Percentiles rank a stretch among this genome's conserved stretches.
These are phyloP conservation scores for Phytophthora multivora DNA, from an alignment of 352 stramenopile species.

Conservation along the genomic window DNA sequence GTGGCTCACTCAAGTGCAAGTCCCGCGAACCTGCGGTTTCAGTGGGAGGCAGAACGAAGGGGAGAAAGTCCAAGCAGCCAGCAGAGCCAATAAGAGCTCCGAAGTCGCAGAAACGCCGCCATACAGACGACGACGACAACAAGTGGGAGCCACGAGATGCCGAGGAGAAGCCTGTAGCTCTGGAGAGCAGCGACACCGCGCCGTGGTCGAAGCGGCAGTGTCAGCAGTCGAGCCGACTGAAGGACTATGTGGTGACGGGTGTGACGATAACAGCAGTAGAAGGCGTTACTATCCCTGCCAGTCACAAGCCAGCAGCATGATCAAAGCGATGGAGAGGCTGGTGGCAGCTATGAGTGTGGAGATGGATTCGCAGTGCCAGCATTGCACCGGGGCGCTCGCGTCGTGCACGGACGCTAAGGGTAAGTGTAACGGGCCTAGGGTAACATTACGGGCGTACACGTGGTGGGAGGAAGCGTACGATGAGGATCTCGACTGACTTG, in stretches of 20 bases:
- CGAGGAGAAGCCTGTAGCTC: not conserved
- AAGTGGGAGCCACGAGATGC: not conserved
- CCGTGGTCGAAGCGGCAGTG: too few relatives aligned
- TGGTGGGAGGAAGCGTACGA: too few relatives aligned
- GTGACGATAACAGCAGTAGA: not conserved
- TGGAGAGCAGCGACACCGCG: too few relatives aligned
- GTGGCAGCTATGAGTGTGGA: slow-evolving; percentile 4
- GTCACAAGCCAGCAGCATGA: slow-evolving; percentile 6
- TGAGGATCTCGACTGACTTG: too few relatives aligned
- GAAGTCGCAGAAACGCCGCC: not conserved
- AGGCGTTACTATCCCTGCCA: slow-evolving; percentile 3
- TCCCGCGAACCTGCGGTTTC: too few relatives aligned
- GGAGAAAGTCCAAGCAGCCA: not conserved
- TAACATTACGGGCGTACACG: too few relatives aligned
- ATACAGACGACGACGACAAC: not conserved
- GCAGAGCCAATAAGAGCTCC: not conserved
- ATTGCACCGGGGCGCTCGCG: not conserved
- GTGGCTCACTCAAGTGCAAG: too few relatives aligned
- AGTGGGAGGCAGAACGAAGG: not conserved
- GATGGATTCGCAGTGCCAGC: slow-evolving; percentile 6
- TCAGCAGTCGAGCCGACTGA: not conserved
- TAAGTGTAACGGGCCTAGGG: too few relatives aligned
- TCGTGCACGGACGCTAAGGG: not conserved
- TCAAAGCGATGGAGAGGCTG: not conserved
- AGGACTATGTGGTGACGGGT: slow-evolving; percentile 1